A percentile compares a stretch with the other conserved stretches of the same genome.
phyloP scores from a whole-genome alignment of 2,329 filamentous ascomycete species.

The Proliferodiscus dingleyae region DNA sequence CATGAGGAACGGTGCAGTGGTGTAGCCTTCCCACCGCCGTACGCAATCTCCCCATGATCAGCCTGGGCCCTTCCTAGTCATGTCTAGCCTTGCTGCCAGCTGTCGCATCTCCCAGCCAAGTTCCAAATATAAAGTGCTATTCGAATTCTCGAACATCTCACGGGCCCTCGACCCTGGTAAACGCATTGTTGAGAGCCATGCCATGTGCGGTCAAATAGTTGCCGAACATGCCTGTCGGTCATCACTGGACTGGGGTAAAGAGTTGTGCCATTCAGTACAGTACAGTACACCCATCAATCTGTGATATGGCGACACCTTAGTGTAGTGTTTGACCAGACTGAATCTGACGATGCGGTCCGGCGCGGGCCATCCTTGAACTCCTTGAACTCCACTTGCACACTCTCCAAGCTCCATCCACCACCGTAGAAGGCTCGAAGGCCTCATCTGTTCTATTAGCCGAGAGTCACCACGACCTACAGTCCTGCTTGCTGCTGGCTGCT shows the following conservation, averaged over 20 bases:
- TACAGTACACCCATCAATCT: background rate
- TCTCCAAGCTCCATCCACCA: background rate
- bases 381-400: background rate
- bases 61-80: background rate
- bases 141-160: background rate
- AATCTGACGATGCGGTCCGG: background rate
- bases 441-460: background rate
- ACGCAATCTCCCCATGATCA: background rate
- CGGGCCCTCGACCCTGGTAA: background rate
- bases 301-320: background rate
- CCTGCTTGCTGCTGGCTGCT: no score
- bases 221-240: background rate
- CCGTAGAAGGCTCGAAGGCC: no score
- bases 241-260: no score
- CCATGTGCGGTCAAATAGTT: background rate
- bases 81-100: conserved; percentile 4
- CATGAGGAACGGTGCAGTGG: background rate
- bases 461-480: background rate
- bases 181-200: background rate
- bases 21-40: background rate
- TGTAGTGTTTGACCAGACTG: background rate
- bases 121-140: background rate
- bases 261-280: no score
- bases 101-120: conserved; percentile 3
- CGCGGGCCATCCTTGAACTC: background rate